Percentiles rank a stretch among this genome's conserved stretches.
phyloP scores from a whole-genome alignment of 352 stramenopile species.

The Phytophthora nicotianae region DNA sequence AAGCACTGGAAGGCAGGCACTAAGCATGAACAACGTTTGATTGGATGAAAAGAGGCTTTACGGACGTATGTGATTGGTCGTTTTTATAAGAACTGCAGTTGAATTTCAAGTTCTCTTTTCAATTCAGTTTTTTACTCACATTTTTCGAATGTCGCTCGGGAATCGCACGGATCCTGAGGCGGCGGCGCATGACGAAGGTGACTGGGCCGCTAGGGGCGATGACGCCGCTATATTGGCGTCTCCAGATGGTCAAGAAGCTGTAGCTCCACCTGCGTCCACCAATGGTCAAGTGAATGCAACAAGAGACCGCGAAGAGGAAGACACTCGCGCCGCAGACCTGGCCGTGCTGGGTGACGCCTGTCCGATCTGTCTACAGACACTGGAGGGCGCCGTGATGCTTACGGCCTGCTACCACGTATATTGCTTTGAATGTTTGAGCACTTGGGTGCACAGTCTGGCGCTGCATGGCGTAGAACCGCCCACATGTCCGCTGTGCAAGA shows the following conservation, averaged over 20 bases:
- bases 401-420: conserved; percentile 73
- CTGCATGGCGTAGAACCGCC: conserved; percentile 55
- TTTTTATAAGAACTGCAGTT: conserved; percentile 4
- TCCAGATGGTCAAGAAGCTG: conserved; percentile 21
- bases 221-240: conserved; percentile 18
- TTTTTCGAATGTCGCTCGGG: conserved; percentile 44
- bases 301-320: conserved; percentile 19
- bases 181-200: conserved; percentile 47
- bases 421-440: conserved; percentile 70
- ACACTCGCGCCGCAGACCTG: conserved; percentile 38
- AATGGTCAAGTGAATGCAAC: conserved; percentile 29
- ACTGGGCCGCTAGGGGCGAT: conserved; percentile 51
- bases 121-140: background rate
- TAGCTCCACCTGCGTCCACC: conserved; percentile 29
- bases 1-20: conserved; percentile 36
- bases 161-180: conserved; percentile 29
- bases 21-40: conserved; percentile 16
- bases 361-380: conserved; percentile 68
- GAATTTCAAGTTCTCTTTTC: background rate
- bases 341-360: conserved; percentile 72
- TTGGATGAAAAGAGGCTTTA: conserved; percentile 40
- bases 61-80: conserved; percentile 1
- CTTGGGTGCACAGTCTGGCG: conserved; percentile 61
- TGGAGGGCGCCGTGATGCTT: conserved; percentile 67
- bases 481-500: conserved; percentile 78